Evolutionary conservation across 306 rosid species (phyloP), one percentile per base, ranked within the genome.

Genomic region (Oxytropis ochrocephala): DNA sequence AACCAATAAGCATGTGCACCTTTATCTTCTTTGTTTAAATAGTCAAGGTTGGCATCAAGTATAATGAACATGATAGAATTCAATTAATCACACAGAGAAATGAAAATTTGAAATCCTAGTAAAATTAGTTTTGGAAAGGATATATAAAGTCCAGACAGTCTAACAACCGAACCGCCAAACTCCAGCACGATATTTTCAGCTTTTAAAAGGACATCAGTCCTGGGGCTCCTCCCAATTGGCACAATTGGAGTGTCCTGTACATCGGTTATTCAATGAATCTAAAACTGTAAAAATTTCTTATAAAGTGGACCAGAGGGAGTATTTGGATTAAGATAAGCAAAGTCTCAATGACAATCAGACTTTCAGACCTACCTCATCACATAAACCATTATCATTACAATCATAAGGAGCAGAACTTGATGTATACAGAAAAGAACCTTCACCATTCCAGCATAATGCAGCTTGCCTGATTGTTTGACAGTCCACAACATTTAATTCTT

Each of bases 391-490:
- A 55, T 94, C 87, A 2, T 79, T 81, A 71, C 99, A 79, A 75
- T 88, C 96, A 75, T 88, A 94, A 5, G 91, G 95, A 11, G 99
- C 99, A 75, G 99, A 88, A 71, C 97, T 90, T 73, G 99, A 94
- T 41, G 99, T 91, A 67, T 84, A 94, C 64, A 94, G 72, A 50
- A 94, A 87, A 64, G 95, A 80, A 61, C 99, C 97, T 82, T 94
- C 95, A 9, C 95, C 92, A 33, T 81, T 85, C 96, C 99, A 94
- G 79, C 83, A 78, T 66, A 67, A 73, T 27, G 86, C 85, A 67
- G 97, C 97, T 51, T 48, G 60, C 83, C 99, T 88, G 80, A 65
- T 52, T 52, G 54, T 57, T 82, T 42, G 69, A 76, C 41, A 38
- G 62, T 30, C 69, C 84, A 62, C 76, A 68, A 49, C 24, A 68